Base-by-base conservation (phyloP, 768 basidiomycete species). In the Trametes cingulata region DNA sequence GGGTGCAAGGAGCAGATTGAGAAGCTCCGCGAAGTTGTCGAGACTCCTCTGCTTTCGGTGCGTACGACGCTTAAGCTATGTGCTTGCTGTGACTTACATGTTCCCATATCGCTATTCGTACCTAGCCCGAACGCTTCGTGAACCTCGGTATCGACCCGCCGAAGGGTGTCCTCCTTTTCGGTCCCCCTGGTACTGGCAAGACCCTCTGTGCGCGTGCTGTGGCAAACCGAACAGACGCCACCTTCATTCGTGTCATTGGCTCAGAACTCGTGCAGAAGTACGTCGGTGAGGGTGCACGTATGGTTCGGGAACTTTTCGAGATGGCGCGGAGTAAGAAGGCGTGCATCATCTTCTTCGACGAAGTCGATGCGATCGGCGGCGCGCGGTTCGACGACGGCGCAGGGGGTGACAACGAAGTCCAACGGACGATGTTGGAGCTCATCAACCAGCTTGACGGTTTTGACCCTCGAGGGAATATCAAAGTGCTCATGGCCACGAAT, bases 241-340 rank as follows among this genome's bases (percentile, higher is more conserved):
- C 97, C 0, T 99, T 99, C 72, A 99, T 99, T 72, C 91, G 97
- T 67, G 97, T 99, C 54, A 98, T 98, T 70, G 97, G 97, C 14
- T 98, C 96, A 13, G 97, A 99, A 74, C 82, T 99, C 15, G 97
- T 99, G n/a, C 97, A 99, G 76, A 99, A 99, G 74, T 99, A 99
- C 72, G 97, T 99, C 50, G 97, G 97, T 47, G 97, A 99, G 75
- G 97, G 97, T 61, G 97, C 97, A 7, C 82, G 97, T 60, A 98
- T 98, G 97, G 95, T 99, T 17, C 88, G 97, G 48, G 97, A 98
- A 71, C 78, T 98, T 58, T 99, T 99, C 74, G 97, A 98, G 76
- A 98, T 98, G 96, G 97, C 97, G 29, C 84, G 97, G 63, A 88
- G 88, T 65, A 98, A 98, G 80, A 98, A 98, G 76, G 97, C 97